These are phyloP conservation scores for Ogataea pini DNA, from an alignment of 805 yeast species.

Conservation along the genomic window DNA sequence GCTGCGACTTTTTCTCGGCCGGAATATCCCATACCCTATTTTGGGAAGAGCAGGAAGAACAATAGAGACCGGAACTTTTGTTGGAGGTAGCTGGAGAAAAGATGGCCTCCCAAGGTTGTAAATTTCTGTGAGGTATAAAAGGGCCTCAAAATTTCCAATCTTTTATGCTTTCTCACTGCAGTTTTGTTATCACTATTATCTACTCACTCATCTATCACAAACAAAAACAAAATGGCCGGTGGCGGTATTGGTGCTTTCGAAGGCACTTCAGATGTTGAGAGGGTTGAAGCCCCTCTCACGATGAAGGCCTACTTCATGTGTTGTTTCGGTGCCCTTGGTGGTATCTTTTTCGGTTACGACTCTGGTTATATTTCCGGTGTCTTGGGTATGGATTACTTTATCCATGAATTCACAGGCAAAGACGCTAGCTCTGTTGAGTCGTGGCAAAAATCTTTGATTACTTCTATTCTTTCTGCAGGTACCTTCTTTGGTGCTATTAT, in stretches of 20 bases:
- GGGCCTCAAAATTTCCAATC: not conserved
- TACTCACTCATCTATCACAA: not conserved
- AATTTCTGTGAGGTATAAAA: not conserved
- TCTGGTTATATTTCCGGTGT: conserved; percentile 70
- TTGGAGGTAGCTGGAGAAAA: not conserved
- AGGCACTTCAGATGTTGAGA: conserved; percentile 16
- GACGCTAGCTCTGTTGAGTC: conserved; percentile 27
- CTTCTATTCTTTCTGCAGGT: conserved; percentile 72
- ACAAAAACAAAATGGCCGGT: conserved; percentile 8
- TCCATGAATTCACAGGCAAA: conserved; percentile 31
- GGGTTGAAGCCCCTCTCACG: conserved; percentile 40
- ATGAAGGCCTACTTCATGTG: conserved; percentile 41
- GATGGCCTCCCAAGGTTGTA: not conserved
- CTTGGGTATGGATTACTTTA: conserved; percentile 57
- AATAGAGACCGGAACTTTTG: conserved; percentile 2
- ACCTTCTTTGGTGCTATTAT: conserved; percentile 67
- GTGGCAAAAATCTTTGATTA: conserved; percentile 47
- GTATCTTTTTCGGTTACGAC: conserved; percentile 67
- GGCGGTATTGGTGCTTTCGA: conserved; percentile 7
- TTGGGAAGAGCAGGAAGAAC: not conserved
- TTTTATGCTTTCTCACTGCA: not conserved
- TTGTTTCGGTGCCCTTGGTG: conserved; percentile 69
- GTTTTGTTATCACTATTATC: not conserved
- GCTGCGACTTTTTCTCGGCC: not conserved
- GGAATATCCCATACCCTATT: conserved; percentile 3